Conservation (phyloP, 352 stramenopile species). For the Phytopythium aichiense region DNA sequence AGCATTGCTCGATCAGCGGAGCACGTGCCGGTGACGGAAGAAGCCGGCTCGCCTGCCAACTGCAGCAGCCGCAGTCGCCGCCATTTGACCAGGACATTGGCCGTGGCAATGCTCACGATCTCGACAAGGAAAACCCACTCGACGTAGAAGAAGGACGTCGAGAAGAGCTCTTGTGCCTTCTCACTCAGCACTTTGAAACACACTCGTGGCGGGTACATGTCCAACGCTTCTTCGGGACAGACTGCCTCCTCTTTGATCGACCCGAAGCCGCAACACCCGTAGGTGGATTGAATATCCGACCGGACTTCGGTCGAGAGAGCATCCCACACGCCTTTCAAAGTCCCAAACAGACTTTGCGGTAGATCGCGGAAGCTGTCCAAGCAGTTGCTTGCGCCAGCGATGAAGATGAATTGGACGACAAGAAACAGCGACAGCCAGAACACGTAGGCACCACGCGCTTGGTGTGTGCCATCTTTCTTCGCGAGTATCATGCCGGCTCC, state of each 20-base stretch:
- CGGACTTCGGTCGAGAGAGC: conserved; percentile 14
- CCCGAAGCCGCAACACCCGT: conserved; percentile 54
- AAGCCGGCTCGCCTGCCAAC: conserved; percentile 20
- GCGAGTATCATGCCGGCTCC: conserved; percentile 22
- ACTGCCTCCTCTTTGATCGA: conserved; percentile 23
- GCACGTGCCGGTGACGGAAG: conserved; percentile 5
- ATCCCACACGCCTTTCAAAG: conserved; percentile 26
- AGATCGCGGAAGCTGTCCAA: conserved; percentile 34
- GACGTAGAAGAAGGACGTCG: conserved; percentile 33
- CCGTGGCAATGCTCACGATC: conserved; percentile 25
- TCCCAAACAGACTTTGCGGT: conserved; percentile 19
- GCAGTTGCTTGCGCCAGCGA: conserved; percentile 31
- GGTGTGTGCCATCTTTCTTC: conserved; percentile 21
- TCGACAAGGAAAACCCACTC: conserved; percentile 30
- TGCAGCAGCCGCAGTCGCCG: conserved; percentile 33
- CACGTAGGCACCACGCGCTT: conserved; percentile 26
- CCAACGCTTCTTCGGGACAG: conserved; percentile 50
- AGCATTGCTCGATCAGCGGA: conserved; percentile 24
- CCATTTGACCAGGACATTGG: conserved; percentile 54
- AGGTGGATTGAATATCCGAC: conserved; percentile 28
- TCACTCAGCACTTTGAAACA: conserved; percentile 25
- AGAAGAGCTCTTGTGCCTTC: conserved; percentile 30
- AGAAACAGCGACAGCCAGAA: conserved; percentile 23
- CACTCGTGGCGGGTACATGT: conserved; percentile 27
- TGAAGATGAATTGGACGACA: conserved; percentile 27